Conservation (phyloP, 1,139 yeast genomes). For the Kodamaea ohmeri region DNA sequence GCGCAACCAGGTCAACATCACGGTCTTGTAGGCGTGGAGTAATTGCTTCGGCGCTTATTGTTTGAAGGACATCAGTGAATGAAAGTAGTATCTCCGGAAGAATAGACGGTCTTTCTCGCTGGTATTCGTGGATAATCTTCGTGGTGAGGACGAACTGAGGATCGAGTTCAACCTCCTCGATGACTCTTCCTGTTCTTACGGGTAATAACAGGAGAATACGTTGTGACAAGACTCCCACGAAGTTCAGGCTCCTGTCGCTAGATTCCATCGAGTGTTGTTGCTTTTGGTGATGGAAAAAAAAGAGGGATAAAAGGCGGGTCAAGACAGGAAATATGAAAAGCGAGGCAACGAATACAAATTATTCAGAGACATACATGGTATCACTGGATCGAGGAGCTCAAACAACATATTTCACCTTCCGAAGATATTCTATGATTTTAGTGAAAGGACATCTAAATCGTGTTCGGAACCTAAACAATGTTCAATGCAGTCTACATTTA, state of each 20-base stretch:
- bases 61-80: slow-evolving; percentile 25
- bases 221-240: slow-evolving; percentile 18
- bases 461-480: too few species aligned
- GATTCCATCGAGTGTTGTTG: slow-evolving; percentile 10
- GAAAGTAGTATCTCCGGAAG: slow-evolving; percentile 24
- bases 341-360: too few species aligned
- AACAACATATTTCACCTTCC: too few species aligned
- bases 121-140: slow-evolving; percentile 27
- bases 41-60: slow-evolving; percentile 30
- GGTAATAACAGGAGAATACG: slow-evolving; percentile 39
- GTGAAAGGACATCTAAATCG: too few species aligned
- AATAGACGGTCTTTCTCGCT: slow-evolving; percentile 18
- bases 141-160: slow-evolving; percentile 39
- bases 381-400: too few species aligned
- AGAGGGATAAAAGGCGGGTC: not conserved
- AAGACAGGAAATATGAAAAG: too few species aligned
- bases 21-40: slow-evolving; percentile 28
- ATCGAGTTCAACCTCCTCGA: slow-evolving; percentile 45
- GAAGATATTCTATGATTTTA: too few species aligned
- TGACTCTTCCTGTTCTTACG: slow-evolving; percentile 36
- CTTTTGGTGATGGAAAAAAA: slow-evolving; percentile 1
- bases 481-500: too few species aligned
- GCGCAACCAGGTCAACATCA: slow-evolving; percentile 28
- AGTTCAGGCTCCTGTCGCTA: slow-evolving; percentile 14
- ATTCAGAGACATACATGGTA: too few species aligned